Evolutionary conservation across 75 land plant species (phyloP).

Genomic region (Pinus tabuliformis): DNA sequence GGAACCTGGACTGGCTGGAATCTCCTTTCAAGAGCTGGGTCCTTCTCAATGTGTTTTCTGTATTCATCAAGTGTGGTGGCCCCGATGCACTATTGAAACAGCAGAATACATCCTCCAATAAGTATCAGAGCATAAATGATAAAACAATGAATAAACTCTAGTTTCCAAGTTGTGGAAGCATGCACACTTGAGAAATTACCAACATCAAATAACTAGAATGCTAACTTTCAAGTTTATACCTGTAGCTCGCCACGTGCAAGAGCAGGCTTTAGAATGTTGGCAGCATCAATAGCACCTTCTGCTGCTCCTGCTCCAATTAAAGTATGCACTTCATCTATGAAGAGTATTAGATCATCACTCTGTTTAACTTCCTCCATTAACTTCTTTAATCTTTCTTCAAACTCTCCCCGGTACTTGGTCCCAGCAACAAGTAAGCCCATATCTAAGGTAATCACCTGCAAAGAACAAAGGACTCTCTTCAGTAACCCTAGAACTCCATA

Average conservation of each 20-base stretch:
- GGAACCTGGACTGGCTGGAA: slow-evolving; percentile 54
- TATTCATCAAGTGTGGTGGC: slow-evolving; percentile 67
- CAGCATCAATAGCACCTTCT: slow-evolving; percentile 71
- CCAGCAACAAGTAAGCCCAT: slow-evolving; percentile 60
- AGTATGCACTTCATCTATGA: slow-evolving; percentile 56
- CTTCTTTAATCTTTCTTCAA: slow-evolving; percentile 58
- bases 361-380: slow-evolving; percentile 58
- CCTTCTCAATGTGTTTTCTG: slow-evolving; percentile 64
- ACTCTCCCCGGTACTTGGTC: slow-evolving; percentile 60
- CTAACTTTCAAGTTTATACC: slow-evolving; percentile 58
- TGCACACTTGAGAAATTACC: neutral
- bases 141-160: neutral
- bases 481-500: neutral
- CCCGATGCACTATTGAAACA: slow-evolving; percentile 42
- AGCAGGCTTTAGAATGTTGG: slow-evolving; percentile 62
- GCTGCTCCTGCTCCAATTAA: slow-evolving; percentile 65
- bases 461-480: neutral
- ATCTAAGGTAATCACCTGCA: slow-evolving; percentile 47
- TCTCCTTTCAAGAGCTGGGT: slow-evolving; percentile 59
- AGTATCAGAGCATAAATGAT: neutral
- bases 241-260: slow-evolving; percentile 61
- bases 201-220: slow-evolving; percentile 29
- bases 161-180: neutral
- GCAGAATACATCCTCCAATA: neutral
- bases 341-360: slow-evolving; percentile 51